Evolutionary conservation across 2,329 filamentous ascomycete genomes (phyloP), one percentile per base, ranked within the genome.

Genomic region (Microsporum canis): DNA sequence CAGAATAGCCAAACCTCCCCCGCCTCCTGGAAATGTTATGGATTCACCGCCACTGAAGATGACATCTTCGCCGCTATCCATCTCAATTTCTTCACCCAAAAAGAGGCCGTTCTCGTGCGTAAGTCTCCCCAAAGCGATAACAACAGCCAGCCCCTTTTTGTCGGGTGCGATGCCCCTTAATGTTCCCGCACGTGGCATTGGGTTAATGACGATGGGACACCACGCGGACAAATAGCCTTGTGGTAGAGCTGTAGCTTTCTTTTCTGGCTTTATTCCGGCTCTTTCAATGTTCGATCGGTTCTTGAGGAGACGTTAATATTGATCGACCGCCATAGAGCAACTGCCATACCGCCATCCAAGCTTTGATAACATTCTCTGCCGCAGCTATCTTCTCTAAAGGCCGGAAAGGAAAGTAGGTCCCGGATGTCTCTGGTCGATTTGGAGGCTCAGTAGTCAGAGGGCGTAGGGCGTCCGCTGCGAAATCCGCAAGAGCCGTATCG

Each of bases 101-200:
- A 57, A 57, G 3, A 57, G 33, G 33, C 33, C 33, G 10, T 57
- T 57, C 10, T 2, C 1, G n/a, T 57, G 33, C 5, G 14, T 38
- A 39, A 57, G 55, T 38, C 41, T 57, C 38, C n/a, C 33, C 33
- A 57, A 17, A 14, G 55, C 33, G n/a, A 57, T 57, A 17, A 57
- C 3, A 23, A 57, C 33, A 57, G 55, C 55, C 2, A 39, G 17
- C 41, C 41, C 38, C 3, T 57, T 57, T 17, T 57, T 57, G 10
- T 57, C 14, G 3, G 10, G n/a, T 38, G 3, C 33, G 27, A 57
- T 57, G 41, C 33, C 55, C 33, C 33, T 17, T 57, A 57, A 57
- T 12, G n/a, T 34, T 57, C 8, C 55, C 33, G 23, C n/a, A 7
- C 10, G 10, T 38, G 33, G 33, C 33, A 57, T 57, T 12, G 55